Conservation (phyloP, 1,139 yeast species). For the Petasospora rhodanensis region DNA sequence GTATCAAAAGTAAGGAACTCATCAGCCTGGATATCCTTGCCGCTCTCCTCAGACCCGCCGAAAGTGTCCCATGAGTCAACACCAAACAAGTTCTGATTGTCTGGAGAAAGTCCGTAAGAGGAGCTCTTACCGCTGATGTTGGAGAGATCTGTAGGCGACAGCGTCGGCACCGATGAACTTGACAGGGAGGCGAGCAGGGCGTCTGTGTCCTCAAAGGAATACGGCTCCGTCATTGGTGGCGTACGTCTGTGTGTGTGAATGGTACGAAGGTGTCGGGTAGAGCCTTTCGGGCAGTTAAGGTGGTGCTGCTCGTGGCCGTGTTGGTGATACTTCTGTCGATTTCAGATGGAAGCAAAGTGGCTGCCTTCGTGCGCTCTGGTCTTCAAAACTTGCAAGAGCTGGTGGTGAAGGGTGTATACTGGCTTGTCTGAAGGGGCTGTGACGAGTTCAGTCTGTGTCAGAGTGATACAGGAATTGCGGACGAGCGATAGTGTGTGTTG, state of each 20-base stretch:
- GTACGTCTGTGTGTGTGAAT: not conserved
- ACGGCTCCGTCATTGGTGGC: conserved; percentile 10
- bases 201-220: conserved; percentile 26
- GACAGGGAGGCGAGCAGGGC: conserved; percentile 25
- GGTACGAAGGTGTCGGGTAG: not conserved
- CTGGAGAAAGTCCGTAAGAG: conserved; percentile 21
- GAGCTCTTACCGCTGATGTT: conserved; percentile 21
- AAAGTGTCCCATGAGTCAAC: conserved; percentile 15
- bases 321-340: too few relatives aligned
- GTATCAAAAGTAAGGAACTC: conserved; percentile 6
- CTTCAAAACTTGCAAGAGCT: too few relatives aligned
- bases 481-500: too few relatives aligned
- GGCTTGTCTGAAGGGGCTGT: too few relatives aligned
- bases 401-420: too few relatives aligned
- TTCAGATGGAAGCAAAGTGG: too few relatives aligned
- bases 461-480: too few relatives aligned
- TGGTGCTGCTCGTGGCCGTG: too few relatives aligned
- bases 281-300: not conserved
- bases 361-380: too few relatives aligned
- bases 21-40: conserved; percentile 3
- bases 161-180: conserved; percentile 18
- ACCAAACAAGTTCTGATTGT: conserved; percentile 15
- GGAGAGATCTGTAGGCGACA: conserved; percentile 19
- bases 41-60: not conserved
- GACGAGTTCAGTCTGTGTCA: too few relatives aligned